Base-by-base conservation (phyloP, 345 rosid genomes). In the rapeseed (Brassica napus) region DNA sequence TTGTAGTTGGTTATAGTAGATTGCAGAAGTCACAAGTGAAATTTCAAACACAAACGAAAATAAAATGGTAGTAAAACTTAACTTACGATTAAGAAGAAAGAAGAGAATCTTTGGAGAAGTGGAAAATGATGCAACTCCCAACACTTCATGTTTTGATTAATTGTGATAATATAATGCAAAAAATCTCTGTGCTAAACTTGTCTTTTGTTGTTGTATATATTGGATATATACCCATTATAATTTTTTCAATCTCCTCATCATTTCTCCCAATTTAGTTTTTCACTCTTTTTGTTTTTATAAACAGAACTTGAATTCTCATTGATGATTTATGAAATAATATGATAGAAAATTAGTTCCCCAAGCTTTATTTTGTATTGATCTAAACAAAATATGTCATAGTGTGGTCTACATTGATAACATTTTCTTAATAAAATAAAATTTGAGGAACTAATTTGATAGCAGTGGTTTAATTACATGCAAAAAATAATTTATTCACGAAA, bases 61-160 rank as follows among this genome's bases (percentile, higher is more conserved):
- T 16, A 21, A 70, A 54, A 76, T 12, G 28, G 24, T 49, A n/a
- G 39, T 37, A 14, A 63, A 80, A 75, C 72, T 69, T 59, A 55
- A 69, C 26, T 73, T 28, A 28, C 4, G 31, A 4, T 7, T n/a
- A 49, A 49, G 15, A 39, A 11, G 28, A 66, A 4, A 63, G 35
- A 10, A 26, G 60, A 54, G 83, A 80, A 80, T 80, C 79, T 79
- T 69, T 80, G 61, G 79, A 80, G 59, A 74, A 74, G 79, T 74
- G 79, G 72, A 54, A 74, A 67, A 80, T 78, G 65, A 80, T 86
- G 77, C 82, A 84, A 72, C 82, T 80, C 77, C 87, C 86, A 78
- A 82, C 68, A 76, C 68, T 82, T 42, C 75, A 3, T 28, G 31
- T 23, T 58, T 58, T 23, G 28, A 6, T 54, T 16, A 54, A 6